Conservation (phyloP, 306 rosid genomes). For the Malus sieversii region DNA sequence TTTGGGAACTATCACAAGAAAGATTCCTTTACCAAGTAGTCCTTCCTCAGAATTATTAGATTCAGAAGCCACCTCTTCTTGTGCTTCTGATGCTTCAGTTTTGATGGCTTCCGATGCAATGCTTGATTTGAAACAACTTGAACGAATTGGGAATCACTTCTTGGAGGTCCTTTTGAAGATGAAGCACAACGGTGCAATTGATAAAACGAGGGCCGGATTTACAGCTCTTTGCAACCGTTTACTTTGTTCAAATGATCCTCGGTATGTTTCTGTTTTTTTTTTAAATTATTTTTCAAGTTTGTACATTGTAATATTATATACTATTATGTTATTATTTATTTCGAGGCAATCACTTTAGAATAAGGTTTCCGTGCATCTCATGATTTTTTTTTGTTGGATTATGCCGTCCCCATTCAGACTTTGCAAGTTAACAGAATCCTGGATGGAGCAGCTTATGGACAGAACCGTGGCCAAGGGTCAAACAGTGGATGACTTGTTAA, state of each 20-base stretch:
- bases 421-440: conserved; percentile 75
- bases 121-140: conserved; percentile 77
- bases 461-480: conserved; percentile 85
- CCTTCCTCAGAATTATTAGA: conserved; percentile 36
- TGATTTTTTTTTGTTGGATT: neutral
- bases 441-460: conserved; percentile 98
- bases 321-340: neutral
- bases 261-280: conserved; percentile 26
- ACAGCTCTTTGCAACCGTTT: conserved; percentile 95
- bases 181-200: conserved; percentile 99
- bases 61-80: conserved; percentile 29
- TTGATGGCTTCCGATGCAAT: conserved; percentile 38
- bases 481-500: conserved; percentile 77
- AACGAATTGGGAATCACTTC: conserved; percentile 86
- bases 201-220: conserved; percentile 96
- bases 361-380: neutral
- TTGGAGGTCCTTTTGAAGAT: conserved; percentile 94
- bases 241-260: conserved; percentile 82
- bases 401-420: conserved; percentile 39
- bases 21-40: conserved; percentile 67
- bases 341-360: neutral
- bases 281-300: neutral
- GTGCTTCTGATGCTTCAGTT: conserved; percentile 18
- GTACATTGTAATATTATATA: neutral
- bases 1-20: conserved; percentile 83